Conservation (phyloP, 2,329 filamentous ascomycete species). For the Pseudogymnoascus destructans region DNA sequence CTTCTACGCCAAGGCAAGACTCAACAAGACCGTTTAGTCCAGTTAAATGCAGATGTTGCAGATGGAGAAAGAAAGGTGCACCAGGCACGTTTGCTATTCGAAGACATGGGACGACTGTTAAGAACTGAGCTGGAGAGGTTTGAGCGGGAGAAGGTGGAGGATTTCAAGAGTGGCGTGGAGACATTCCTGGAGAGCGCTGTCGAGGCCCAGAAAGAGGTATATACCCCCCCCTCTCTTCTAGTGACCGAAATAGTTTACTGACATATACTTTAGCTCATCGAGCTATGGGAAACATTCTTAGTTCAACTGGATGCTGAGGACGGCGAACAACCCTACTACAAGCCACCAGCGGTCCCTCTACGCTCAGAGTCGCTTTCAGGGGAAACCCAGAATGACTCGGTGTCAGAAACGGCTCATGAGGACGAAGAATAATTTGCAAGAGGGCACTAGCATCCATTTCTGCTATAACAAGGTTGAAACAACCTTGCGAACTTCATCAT, state of each 20-base stretch:
- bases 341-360: constrained; percentile 44
- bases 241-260: constrained; percentile 11
- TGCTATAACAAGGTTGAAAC: constrained; percentile 7
- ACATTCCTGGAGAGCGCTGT: constrained; percentile 95
- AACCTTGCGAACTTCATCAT: constrained; percentile 12
- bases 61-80: constrained; percentile 90
- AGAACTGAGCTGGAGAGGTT: constrained; percentile 82
- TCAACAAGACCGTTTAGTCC: constrained; percentile 88
- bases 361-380: constrained; percentile 34
- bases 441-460: not conserved
- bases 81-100: constrained; percentile 78
- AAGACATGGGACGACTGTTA: constrained; percentile 95
- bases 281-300: constrained; percentile 97
- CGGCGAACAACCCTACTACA: constrained; percentile 57
- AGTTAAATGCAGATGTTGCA: constrained; percentile 83
- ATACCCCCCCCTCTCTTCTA: constrained; percentile 21
- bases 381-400: constrained; percentile 17
- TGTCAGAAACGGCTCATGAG: constrained; percentile 17
- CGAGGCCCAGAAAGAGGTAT: constrained; percentile 95
- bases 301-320: constrained; percentile 93
- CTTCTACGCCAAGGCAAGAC: constrained; percentile 87
- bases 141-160: constrained; percentile 94
- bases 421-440: constrained; percentile 12
- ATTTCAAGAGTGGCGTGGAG: constrained; percentile 96
- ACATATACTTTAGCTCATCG: constrained; percentile 39